Evolutionary conservation across 75 land plant species (phyloP), one percentile per base, ranked within the genome.

Genomic region (Chamaecyparis obtusa): DNA sequence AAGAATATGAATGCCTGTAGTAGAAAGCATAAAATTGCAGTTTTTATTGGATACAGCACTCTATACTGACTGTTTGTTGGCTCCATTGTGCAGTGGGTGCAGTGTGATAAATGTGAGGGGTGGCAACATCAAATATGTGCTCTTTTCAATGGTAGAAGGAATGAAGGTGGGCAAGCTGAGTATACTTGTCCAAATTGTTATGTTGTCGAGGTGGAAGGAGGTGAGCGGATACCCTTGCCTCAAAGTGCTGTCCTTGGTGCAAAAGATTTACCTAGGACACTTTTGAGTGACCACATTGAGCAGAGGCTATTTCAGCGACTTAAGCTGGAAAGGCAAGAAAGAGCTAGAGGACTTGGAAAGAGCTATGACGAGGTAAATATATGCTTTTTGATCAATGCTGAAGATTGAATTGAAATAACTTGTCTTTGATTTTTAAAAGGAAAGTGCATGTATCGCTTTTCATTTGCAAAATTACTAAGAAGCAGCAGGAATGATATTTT

Each of bases 91-190:
- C 90, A 97, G 99, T 97, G 96, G 97, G 96, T 95, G 8, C 92
- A 92, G 85, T 96, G 97, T 84, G 93, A 92, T 36, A 93, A 91
- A 85, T 96, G 97, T 76, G 82, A 92, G 48, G 67, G 78, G 55
- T 93, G 96, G 97, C 94, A 91, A 83, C 97, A 96, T 86, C 93
- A 94, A 86, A 90, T 92, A 7, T 96, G 97, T 87, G 89, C 94
- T 74, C 94, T 97, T 39, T 96, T 91, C 85, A 96, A 96, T 89
- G 86, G 87, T 35, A 90, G 88, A 74, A 91, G 88, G 43, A 91
- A 96, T 87, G 90, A 86, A 49, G 89, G 72, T 44, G 92, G 88
- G 36, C 87, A 92, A 86, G 91, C 89, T 76, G 90, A 91, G 32
- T 96, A 94, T 85, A 94, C 89, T 15, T 96, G 97, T 85, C 93